These are phyloP conservation scores for Aspergillus saccharolyticus DNA, from an alignment of 495 filamentous ascomycete genomes.

Conservation along the genomic window DNA sequence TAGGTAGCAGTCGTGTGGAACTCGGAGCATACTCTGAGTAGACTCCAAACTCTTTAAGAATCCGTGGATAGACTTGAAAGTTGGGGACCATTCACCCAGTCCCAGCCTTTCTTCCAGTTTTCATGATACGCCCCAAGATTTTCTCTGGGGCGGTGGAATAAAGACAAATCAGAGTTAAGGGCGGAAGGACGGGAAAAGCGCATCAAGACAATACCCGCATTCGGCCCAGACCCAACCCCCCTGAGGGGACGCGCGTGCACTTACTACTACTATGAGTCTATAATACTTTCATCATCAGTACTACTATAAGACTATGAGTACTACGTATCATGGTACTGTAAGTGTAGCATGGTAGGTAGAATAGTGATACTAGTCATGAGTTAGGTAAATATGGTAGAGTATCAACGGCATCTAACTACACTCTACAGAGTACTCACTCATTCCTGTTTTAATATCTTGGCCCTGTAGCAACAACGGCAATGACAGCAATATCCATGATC, in stretches of 20 bases:
- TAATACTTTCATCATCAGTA: too few relatives aligned
- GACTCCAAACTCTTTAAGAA: not conserved
- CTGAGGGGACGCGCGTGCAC: conserved; percentile 24
- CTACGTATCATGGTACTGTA: too few relatives aligned
- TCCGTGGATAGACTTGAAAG: conserved; percentile 4
- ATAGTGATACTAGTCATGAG: too few relatives aligned
- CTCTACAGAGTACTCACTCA: not conserved
- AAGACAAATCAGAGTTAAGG: conserved; percentile 19
- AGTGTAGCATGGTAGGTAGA: conserved; percentile 1
- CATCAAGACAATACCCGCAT: conserved; percentile 24
- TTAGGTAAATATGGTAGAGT: too few relatives aligned
- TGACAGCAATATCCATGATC: not conserved
- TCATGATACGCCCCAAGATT: conserved; percentile 3
- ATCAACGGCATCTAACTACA: too few relatives aligned
- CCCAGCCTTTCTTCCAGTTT: conserved; percentile 5
- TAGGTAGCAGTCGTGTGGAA: not conserved
- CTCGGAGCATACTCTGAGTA: too few relatives aligned
- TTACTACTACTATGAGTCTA: too few relatives aligned
- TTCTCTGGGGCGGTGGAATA: conserved; percentile 6
- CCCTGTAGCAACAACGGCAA: not conserved
- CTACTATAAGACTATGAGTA: too few relatives aligned
- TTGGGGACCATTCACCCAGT: conserved; percentile 8
- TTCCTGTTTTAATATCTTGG: not conserved
- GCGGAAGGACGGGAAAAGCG: conserved; percentile 10
- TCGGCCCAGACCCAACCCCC: conserved; percentile 25